phyloP scores from a whole-genome alignment of 352 stramenopile species.

The Aphanomyces invadans region DNA sequence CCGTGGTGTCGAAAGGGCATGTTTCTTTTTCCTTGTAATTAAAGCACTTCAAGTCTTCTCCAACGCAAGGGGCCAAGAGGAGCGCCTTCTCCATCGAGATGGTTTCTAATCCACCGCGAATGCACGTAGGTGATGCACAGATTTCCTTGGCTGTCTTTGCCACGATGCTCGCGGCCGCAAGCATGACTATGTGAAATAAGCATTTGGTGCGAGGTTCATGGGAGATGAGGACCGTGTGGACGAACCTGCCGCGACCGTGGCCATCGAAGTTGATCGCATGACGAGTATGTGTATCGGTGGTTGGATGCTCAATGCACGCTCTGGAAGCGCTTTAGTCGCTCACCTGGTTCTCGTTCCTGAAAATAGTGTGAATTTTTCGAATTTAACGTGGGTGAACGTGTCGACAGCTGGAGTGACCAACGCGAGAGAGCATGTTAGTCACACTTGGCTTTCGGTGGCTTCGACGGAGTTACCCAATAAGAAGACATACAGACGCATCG shows the following conservation, averaged over 20 bases:
- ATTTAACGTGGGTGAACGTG: background rate
- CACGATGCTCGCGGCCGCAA: background rate
- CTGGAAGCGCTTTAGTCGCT: background rate
- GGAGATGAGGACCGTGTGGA: too few relatives aligned
- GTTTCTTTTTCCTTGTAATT: background rate
- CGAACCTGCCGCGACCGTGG: background rate
- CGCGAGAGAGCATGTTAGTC: background rate
- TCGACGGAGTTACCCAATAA: background rate
- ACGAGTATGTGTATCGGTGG: too few relatives aligned
- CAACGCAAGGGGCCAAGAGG: background rate
- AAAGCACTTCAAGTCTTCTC: background rate
- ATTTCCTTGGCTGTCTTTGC: conserved; percentile 10
- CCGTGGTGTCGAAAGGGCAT: background rate
- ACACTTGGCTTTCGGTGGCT: background rate
- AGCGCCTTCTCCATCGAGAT: background rate
- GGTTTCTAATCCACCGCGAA: background rate
- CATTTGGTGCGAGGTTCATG: too few relatives aligned
- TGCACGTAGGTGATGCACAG: background rate
- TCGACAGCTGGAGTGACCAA: background rate
- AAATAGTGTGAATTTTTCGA: background rate
- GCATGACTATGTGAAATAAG: too few relatives aligned
- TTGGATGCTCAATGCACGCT: background rate
- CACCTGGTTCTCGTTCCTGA: background rate
- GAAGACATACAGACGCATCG: background rate
- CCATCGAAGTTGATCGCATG: background rate